These are phyloP conservation scores for Cercospora nicotianae DNA, from an alignment of 2,329 filamentous ascomycete species.

Conservation along the genomic window DNA sequence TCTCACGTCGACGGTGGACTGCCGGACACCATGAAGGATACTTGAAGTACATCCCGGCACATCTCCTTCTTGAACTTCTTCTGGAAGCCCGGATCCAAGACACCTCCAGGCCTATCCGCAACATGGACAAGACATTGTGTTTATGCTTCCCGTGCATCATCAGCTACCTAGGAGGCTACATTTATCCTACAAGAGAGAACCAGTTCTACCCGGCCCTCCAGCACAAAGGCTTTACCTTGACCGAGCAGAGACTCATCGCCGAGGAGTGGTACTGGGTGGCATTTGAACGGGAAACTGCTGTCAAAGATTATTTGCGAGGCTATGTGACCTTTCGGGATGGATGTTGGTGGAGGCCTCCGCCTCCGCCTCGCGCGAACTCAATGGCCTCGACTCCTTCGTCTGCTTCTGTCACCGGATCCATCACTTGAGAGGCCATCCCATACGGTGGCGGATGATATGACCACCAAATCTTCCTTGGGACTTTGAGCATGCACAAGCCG, in stretches of 20 bases:
- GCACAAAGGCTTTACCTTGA: conserved; percentile 25
- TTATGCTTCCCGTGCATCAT: conserved; percentile 32
- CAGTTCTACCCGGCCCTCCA: conserved; percentile 27
- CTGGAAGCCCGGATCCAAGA: background rate
- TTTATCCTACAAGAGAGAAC: conserved; percentile 21
- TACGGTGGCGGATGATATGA: background rate
- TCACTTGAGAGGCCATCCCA: conserved; percentile 11
- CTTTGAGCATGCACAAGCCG: background rate
- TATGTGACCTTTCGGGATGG: conserved; percentile 28
- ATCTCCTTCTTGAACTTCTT: background rate
- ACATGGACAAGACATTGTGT: conserved; percentile 23
- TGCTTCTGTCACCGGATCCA: conserved; percentile 11
- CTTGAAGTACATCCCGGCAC: background rate
- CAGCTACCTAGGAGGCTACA: conserved; percentile 27
- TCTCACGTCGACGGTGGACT: background rate
- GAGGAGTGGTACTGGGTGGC: conserved; percentile 33
- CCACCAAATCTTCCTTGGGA: conserved; percentile 1
- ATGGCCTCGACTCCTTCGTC: conserved; percentile 10
- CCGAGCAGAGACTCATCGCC: conserved; percentile 25
- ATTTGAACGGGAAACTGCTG: conserved; percentile 28
- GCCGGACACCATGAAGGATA: background rate
- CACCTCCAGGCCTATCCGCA: background rate
- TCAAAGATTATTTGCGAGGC: conserved; percentile 27
- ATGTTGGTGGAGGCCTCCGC: conserved; percentile 25
- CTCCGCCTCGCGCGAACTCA: conserved; percentile 8